These are phyloP conservation scores for Pythium rishiriense DNA, from an alignment of 352 stramenopile genomes.

Conservation along the genomic window DNA sequence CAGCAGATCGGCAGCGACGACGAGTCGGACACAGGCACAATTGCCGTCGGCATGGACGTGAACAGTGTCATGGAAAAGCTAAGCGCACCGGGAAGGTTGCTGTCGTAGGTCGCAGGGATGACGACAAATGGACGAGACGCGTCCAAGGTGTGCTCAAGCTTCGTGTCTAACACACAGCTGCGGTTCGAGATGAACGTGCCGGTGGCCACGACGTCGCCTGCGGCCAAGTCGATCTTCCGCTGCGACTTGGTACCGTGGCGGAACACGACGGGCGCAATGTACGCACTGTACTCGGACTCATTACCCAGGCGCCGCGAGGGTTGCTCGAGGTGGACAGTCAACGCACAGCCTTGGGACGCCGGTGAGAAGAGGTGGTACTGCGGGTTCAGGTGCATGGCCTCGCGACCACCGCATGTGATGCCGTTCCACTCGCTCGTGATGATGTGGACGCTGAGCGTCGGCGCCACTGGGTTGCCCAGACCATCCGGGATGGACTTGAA, in stretches of 20 bases:
- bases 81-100: slow-evolving; percentile 18
- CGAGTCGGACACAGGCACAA: slow-evolving; percentile 37
- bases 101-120: slow-evolving; percentile 39
- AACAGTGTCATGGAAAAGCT: slow-evolving; percentile 34
- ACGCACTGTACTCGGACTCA: slow-evolving; percentile 70
- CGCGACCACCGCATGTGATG: slow-evolving; percentile 71
- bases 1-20: slow-evolving; percentile 38
- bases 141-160: slow-evolving; percentile 34
- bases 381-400: slow-evolving; percentile 86
- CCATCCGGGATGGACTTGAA: slow-evolving; percentile 67
- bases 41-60: slow-evolving; percentile 28
- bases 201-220: slow-evolving; percentile 68
- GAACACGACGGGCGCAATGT: slow-evolving; percentile 78
- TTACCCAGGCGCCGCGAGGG: slow-evolving; percentile 75
- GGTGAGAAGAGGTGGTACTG: slow-evolving; percentile 82
- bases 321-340: slow-evolving; percentile 72
- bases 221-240: slow-evolving; percentile 80
- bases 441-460: slow-evolving; percentile 73
- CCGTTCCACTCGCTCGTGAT: slow-evolving; percentile 79
- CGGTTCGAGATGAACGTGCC: slow-evolving; percentile 88
- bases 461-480: slow-evolving; percentile 51
- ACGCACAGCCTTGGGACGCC: slow-evolving; percentile 44
- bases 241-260: slow-evolving; percentile 63
- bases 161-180: slow-evolving; percentile 63
- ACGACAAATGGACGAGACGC: slow-evolving; percentile 30